These are phyloP conservation scores for Boletus coccyginus DNA, from an alignment of 768 basidiomycete species.

Conservation along the genomic window DNA sequence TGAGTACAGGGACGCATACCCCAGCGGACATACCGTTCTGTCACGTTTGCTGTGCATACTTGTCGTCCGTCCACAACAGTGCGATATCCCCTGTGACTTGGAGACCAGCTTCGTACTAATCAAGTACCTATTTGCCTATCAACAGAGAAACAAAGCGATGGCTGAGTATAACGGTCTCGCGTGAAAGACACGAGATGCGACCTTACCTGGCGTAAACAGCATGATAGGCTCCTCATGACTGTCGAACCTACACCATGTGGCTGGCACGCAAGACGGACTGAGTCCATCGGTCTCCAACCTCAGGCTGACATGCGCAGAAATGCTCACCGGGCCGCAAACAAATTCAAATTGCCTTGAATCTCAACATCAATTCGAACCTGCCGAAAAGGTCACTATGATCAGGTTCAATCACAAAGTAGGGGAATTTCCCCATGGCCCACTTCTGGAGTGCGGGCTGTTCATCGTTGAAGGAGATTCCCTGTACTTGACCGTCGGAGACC, in stretches of 20 bases:
- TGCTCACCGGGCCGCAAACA: constrained; percentile 4
- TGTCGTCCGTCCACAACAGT: not conserved
- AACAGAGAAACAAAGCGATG: not conserved
- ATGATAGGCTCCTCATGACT: constrained; percentile 77
- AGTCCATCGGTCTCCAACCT: not conserved
- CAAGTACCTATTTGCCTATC: not conserved
- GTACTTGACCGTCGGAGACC: constrained; percentile 56
- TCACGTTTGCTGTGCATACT: not conserved
- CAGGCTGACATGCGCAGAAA: constrained; percentile 5
- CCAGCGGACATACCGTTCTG: not conserved
- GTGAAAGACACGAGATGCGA: not conserved
- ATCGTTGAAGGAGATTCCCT: constrained; percentile 35
- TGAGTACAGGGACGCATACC: not conserved
- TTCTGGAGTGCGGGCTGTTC: not conserved
- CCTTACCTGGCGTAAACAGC: constrained; percentile 34
- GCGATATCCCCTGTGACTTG: not conserved
- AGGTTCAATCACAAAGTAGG: not conserved
- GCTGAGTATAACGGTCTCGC: not conserved
- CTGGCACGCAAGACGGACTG: not conserved
- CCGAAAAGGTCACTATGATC: not conserved
- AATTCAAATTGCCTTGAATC: constrained; percentile 1
- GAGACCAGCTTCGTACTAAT: not conserved
- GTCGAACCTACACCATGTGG: constrained; percentile 19
- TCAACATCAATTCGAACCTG: not conserved
- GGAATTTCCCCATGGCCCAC: not conserved